These are phyloP conservation scores for Aureobasidium sp. DNA, from an alignment of 2,329 filamentous ascomycete genomes.

Conservation along the genomic window DNA sequence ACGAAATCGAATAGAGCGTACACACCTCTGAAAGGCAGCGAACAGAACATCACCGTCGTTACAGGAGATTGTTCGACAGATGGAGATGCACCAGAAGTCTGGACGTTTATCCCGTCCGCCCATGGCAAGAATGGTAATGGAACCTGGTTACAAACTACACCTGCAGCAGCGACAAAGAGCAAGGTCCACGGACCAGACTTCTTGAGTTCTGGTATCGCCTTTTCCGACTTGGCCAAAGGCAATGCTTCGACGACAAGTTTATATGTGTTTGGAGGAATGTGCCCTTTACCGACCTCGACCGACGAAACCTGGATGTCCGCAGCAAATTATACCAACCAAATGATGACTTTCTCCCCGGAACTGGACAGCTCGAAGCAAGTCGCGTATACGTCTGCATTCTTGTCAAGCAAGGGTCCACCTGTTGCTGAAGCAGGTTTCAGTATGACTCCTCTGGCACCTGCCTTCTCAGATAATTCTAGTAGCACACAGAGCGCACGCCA, in stretches of 20 bases:
- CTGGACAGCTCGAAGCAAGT: slow-evolving; percentile 11
- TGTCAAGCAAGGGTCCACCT: slow-evolving; percentile 54
- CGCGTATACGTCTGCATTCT: slow-evolving; percentile 29
- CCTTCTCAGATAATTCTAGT: slow-evolving; percentile 56
- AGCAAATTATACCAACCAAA: slow-evolving; percentile 72
- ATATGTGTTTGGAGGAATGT: slow-evolving; percentile 90
- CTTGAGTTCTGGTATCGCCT: slow-evolving; percentile 57
- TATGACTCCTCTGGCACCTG: slow-evolving; percentile 65
- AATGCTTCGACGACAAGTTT: slow-evolving; percentile 49
- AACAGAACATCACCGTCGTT: slow-evolving; percentile 66
- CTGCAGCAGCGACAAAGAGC: slow-evolving; percentile 23
- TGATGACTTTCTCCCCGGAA: slow-evolving; percentile 59
- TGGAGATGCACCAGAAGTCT: slow-evolving; percentile 50
- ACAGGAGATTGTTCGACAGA: slow-evolving; percentile 62
- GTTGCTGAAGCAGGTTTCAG: slow-evolving; percentile 82
- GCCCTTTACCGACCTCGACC: slow-evolving; percentile 47
- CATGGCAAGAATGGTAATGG: slow-evolving; percentile 42
- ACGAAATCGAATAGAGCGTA: slow-evolving; percentile 51
- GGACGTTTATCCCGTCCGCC: slow-evolving; percentile 55
- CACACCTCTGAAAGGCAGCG: slow-evolving; percentile 57
- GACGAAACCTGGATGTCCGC: slow-evolving; percentile 55
- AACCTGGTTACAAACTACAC: slow-evolving; percentile 47
- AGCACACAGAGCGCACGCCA: slow-evolving; percentile 60
- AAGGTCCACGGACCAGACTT: slow-evolving; percentile 46
- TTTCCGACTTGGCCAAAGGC: slow-evolving; percentile 55